Conservation (phyloP, 306 rosid genomes). For the Bauhinia variegata region DNA sequence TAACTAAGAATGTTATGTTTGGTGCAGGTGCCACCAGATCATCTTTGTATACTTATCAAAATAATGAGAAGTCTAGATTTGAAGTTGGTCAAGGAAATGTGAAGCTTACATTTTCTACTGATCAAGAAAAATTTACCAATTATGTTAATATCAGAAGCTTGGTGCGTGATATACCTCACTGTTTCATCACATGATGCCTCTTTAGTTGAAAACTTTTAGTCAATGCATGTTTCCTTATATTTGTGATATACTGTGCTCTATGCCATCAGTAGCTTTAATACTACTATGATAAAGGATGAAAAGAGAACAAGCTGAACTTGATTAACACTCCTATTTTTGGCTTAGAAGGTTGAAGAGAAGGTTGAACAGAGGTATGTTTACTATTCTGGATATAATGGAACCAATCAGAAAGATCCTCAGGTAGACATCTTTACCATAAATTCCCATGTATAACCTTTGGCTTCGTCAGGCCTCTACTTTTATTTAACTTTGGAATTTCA, state of each 20-base stretch:
- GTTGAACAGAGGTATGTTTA: conserved; percentile 53
- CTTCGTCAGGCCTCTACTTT: conserved; percentile 6
- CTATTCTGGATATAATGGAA: conserved; percentile 58
- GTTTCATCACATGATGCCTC: conserved; percentile 27
- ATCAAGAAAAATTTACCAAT: conserved; percentile 51
- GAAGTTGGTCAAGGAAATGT: conserved; percentile 79
- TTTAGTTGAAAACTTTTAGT: conserved; percentile 1
- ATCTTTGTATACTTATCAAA: conserved; percentile 41
- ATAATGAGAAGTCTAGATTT: conserved; percentile 43
- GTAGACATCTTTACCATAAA: conserved; percentile 29
- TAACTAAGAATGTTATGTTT: conserved; percentile 28
- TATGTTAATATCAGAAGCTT: conserved; percentile 57
- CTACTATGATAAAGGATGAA: conserved; percentile 8
- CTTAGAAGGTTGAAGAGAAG: conserved; percentile 52
- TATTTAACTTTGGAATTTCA: conserved; percentile 25
- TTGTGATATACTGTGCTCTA: conserved; percentile 24
- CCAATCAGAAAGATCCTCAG: conserved; percentile 48
- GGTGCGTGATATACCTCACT: conserved; percentile 48
- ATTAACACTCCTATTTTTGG: conserved; percentile 39
- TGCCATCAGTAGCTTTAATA: conserved; percentile 11
- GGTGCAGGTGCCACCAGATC: conserved; percentile 72
- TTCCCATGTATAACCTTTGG: conserved; percentile 29
- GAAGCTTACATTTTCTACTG: conserved; percentile 61
- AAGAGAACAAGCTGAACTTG: conserved; percentile 10
- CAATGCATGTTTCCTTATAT: background rate